Percentiles rank a stretch among this genome's conserved stretches.
Conservation (phyloP, 2,329 filamentous ascomycete species). For the Beauveria sp. region DNA sequence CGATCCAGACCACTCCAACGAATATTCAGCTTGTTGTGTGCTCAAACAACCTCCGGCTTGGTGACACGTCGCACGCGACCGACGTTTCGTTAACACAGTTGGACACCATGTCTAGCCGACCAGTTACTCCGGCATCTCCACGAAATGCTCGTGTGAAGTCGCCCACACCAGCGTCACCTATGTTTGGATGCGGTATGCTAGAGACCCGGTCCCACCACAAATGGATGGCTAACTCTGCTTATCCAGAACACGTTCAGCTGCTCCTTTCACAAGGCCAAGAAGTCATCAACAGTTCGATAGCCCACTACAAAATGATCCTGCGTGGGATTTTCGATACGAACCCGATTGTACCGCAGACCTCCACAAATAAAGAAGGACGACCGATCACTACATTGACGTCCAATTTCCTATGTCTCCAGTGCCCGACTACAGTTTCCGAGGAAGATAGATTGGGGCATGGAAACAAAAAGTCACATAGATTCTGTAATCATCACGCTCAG, state of each 20-base stretch:
- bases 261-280: slow-evolving; percentile 56
- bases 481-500: slow-evolving; percentile 44
- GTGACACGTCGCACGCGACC: slow-evolving; percentile 1
- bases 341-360: slow-evolving; percentile 58
- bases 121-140: slow-evolving; percentile 43
- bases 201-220: neutral
- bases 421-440: slow-evolving; percentile 58
- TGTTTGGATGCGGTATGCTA: slow-evolving; percentile 56
- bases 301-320: slow-evolving; percentile 65
- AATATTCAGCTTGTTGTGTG: neutral
- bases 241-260: slow-evolving; percentile 61
- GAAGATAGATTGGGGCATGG: slow-evolving; percentile 61
- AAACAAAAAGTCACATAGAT: slow-evolving; percentile 61
- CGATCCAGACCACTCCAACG: neutral
- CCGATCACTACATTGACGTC: slow-evolving; percentile 55
- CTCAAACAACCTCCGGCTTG: neutral
- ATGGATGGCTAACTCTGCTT: slow-evolving; percentile 20
- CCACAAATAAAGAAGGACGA: slow-evolving; percentile 47
- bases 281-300: slow-evolving; percentile 59
- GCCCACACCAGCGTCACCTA: slow-evolving; percentile 48
- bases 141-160: slow-evolving; percentile 54
- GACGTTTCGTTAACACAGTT: neutral
- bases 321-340: slow-evolving; percentile 62
- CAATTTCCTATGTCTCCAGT: slow-evolving; percentile 68
- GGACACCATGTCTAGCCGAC: slow-evolving; percentile 35